phyloP scores from a whole-genome alignment of 176 grass and related monocot species.

The Triticum monococcum region DNA sequence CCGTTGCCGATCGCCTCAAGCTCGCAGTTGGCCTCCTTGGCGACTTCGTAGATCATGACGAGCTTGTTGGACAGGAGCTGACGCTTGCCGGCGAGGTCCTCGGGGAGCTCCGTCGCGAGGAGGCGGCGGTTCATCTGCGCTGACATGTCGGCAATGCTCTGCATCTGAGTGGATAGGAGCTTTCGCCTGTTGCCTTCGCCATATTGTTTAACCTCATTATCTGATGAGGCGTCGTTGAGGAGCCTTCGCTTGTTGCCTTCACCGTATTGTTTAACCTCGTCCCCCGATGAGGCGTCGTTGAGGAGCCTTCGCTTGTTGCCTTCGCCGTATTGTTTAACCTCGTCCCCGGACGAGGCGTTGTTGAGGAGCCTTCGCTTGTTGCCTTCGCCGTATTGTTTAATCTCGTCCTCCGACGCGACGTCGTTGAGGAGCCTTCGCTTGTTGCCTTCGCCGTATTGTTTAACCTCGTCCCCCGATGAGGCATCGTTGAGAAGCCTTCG shows the following conservation, averaged over 20 bases:
- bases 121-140: conserved; percentile 34
- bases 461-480: neutral
- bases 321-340: neutral
- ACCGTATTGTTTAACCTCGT: neutral
- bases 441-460: neutral
- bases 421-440: neutral
- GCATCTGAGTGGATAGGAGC: conserved; percentile 7
- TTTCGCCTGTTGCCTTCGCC: neutral
- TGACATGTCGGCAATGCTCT: conserved; percentile 36
- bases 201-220: neutral
- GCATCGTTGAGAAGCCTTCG: neutral
- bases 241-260: neutral
- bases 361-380: neutral
- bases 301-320: neutral
- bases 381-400: neutral
- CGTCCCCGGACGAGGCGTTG: neutral
- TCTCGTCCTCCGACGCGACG: neutral
- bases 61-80: conserved; percentile 29
- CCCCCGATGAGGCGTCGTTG: neutral
- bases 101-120: conserved; percentile 26
- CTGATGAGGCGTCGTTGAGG: neutral
- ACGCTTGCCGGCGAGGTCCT: conserved; percentile 13
- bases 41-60: neutral
- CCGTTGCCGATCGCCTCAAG: conserved; percentile 13
- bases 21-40: conserved; percentile 38